Evolutionary conservation across 192 early-diverging fungal genomes (phyloP), one percentile per base, ranked within the genome.

Genomic region (Backusella morwellensis): DNA sequence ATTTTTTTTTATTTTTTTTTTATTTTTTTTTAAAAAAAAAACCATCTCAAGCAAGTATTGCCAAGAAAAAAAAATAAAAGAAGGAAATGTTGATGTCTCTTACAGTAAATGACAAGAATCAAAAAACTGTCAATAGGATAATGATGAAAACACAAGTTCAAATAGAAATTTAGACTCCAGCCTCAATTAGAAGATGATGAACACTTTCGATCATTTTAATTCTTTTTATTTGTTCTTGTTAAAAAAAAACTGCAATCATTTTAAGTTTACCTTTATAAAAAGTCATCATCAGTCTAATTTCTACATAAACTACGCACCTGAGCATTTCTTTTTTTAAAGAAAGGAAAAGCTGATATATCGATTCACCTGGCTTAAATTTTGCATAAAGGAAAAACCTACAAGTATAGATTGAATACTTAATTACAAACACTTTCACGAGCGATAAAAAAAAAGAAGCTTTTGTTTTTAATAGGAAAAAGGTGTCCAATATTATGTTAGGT

Each of bases 251-350:
- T 63, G 56, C 56, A 63, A 63, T 63, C 23, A 29, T 63, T 63
- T 63, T 63, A 63, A 63, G 56, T 21, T 63, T 29, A 63, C 11
- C 4, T 63, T 63, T 59, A 23, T 59, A 12, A 26, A 63, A 26
- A 29, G 56, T 63, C 23, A 63, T 63, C 56, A 63, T 63, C 56
- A 63, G 56, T 63, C 56, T 63, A 63, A 63, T 63, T 63, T 63
- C 56, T 63, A 63, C 56, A 63, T 29, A 63, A 63, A 63, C 56
- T 63, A 29, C 9, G 23, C 26, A 29, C 11, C 23, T 40, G 23
- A 23, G 4, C 2, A 1, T 29, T 8, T 14, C 19, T 54, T 63
- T 63, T 59, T 63, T 63, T 29, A 12, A 23, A 29, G 9, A 12
- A 40, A 9, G 38, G 8, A 40, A 12, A 40, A 40, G 11, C 38